Evolutionary conservation across 1,284 basidiomycete species (phyloP), one percentile per base, ranked within the genome.

Genomic region (Serendipita sp.): DNA sequence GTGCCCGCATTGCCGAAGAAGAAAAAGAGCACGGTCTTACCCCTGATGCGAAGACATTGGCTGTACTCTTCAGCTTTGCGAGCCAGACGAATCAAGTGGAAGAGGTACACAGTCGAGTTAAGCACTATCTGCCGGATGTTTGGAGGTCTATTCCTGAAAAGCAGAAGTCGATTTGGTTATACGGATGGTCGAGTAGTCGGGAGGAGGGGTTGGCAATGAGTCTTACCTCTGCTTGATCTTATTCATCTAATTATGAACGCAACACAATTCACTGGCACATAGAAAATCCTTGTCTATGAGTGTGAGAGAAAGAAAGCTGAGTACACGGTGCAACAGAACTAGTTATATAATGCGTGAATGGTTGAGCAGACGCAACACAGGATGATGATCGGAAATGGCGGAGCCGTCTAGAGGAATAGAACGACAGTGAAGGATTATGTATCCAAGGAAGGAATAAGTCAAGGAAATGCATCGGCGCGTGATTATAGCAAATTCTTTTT

Each of bases 41-140:
- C 50, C 82, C 83, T 0, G 75, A 82, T 65, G 66, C 72, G 35
- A 75, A 79, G 53, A 80, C 76, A 38, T 74, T 78, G 32, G 73
- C 73, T 45, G 76, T 86, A 34, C 70, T 88, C 43, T 70, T 82
- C 47, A 78, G 78, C 63, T 83, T 84, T 68, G 80, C 81, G 8
- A 74, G 73, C 61, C 71, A 69, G 63, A 67, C 71, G 53, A 74
- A 76, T 34, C 72, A 77, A 65, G 74, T 78, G 67, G 70, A 70
- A 3, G 77, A 79, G 53, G 78, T 84, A 3, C 71, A 77, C 41
- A 68, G 71, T 64, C 78, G 77, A 34, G 71, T 88, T 58, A 74
- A 77, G 66, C 74, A 72, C 47, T 77, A 79, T 70, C 72, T 82
- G 60, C 86, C 84, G 2, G 73, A 79, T 58, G 66, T 85, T 34